Conservation (phyloP, 192 early-diverging fungal species). For the Coemansia furcata region DNA sequence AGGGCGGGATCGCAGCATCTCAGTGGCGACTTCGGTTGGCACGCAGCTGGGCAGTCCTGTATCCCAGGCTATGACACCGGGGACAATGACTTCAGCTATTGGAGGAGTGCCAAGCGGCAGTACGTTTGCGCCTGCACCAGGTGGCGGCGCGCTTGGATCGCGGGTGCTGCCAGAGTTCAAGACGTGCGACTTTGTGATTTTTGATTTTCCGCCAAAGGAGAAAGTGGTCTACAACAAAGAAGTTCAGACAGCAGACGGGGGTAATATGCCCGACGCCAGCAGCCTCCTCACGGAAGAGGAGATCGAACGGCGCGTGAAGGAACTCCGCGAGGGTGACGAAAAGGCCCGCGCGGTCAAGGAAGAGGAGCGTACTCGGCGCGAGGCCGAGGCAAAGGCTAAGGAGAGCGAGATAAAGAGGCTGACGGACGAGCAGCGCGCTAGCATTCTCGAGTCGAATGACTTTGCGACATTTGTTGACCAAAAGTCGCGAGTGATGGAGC, state of each 20-base stretch:
- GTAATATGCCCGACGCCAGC: conserved; percentile 22
- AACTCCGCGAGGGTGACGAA: conserved; percentile 49
- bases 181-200: conserved; percentile 70
- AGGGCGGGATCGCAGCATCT: conserved; percentile 38
- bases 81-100: neutral
- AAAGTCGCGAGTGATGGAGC: conserved; percentile 84
- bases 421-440: conserved; percentile 78
- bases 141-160: neutral
- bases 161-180: conserved; percentile 60
- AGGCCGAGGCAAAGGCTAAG: conserved; percentile 61
- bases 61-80: conserved; percentile 17
- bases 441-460: conserved; percentile 69
- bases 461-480: conserved; percentile 88
- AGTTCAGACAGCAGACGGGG: conserved; percentile 64
- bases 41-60: conserved; percentile 32
- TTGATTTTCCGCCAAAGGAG: conserved; percentile 88
- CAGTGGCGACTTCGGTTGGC: conserved; percentile 32
- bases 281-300: conserved; percentile 45
- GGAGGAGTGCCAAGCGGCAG: neutral
- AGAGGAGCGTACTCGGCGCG: conserved; percentile 55
- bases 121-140: neutral
- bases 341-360: conserved; percentile 23
- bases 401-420: conserved; percentile 64
- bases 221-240: conserved; percentile 89
- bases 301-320: conserved; percentile 43